Evolutionary conservation across 495 filamentous ascomycete genomes (phyloP).

Genomic region (Penicillium turbatum): DNA sequence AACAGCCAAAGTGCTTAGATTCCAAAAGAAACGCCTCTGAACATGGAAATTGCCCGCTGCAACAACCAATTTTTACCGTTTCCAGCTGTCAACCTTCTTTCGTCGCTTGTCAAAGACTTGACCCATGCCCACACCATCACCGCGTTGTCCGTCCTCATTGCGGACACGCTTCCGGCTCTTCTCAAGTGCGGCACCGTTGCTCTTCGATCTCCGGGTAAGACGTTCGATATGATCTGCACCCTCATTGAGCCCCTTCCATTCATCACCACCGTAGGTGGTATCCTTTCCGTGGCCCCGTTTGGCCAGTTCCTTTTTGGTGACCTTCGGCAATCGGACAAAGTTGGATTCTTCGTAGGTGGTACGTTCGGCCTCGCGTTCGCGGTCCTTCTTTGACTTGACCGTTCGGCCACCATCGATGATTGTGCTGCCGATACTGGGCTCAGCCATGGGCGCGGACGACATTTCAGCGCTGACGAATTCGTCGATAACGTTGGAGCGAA

Average conservation of each 20-base stretch:
- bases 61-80: constrained; percentile 27
- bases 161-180: constrained; percentile 73
- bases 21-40: constrained; percentile 8
- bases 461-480: constrained; percentile 81
- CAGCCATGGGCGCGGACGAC: constrained; percentile 67
- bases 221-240: constrained; percentile 73
- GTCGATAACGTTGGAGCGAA: constrained; percentile 74
- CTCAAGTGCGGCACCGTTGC: constrained; percentile 59
- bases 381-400: constrained; percentile 65
- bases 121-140: constrained; percentile 55
- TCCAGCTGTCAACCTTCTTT: constrained; percentile 63
- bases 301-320: constrained; percentile 69
- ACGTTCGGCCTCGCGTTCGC: constrained; percentile 65
- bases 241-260: constrained; percentile 73
- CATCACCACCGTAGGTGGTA: constrained; percentile 71
- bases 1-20: not conserved
- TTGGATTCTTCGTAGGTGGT: constrained; percentile 81
- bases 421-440: constrained; percentile 80
- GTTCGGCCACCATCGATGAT: constrained; percentile 69
- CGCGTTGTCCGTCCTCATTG: constrained; percentile 54
- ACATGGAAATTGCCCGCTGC: not conserved
- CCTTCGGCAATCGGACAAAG: constrained; percentile 75
- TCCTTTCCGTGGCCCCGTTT: constrained; percentile 48
- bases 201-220: constrained; percentile 56
- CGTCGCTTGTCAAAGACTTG: constrained; percentile 70